Evolutionary conservation across 805 yeast species (phyloP), one percentile per base, ranked within the genome.

Genomic region (Nakazawaea sp.): DNA sequence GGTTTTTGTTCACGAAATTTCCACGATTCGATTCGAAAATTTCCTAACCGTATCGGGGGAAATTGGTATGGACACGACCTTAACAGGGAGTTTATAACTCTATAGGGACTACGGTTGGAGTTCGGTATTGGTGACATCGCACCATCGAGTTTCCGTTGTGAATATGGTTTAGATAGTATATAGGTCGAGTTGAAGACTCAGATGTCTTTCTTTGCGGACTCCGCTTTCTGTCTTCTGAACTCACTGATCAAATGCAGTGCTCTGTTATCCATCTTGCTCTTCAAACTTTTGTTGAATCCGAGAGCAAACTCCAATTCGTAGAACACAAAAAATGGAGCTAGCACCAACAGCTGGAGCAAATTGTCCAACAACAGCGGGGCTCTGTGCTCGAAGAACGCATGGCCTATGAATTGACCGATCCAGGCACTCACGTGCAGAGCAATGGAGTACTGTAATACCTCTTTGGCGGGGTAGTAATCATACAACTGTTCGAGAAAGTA

Each of bases 311-410:
- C 68, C 3, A 81, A 51, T 55, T 92, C 97, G 55, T 79, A 85
- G 11, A 79, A 62, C 4, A 88, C 95, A 54, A 90, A 89, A 51
- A 75, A 87, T 1, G 97, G 97, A 1, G 97, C 97, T 44, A 89
- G 64, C 0, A 90, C 87, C 15, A 90, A 55, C 4, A 97, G 92
- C 52, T 88, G 97, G 4, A 80, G 61, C 31, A 87, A 62, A 52
- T 81, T 89, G 50, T 89, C 96, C 28, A 86, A 55, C 36, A 90
- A 58, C 0, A 97, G 96, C 0, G 98, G 98, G 0, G 88, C 83
- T 29, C 86, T 67, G 42, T 68, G 69, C 53, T 90, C 98, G 51
- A 77, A 84, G 9, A 72, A 66, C 1, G 83, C 90, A 53, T 92
- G 97, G 4, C 97, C 96, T 34, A 81, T 66, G 56, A 90, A 88